A percentile compares a stretch with the other conserved stretches of the same genome.
Evolutionary conservation across 192 early-diverging fungal genomes (phyloP).

Genomic region (Phycomyces blakesleeanus): DNA sequence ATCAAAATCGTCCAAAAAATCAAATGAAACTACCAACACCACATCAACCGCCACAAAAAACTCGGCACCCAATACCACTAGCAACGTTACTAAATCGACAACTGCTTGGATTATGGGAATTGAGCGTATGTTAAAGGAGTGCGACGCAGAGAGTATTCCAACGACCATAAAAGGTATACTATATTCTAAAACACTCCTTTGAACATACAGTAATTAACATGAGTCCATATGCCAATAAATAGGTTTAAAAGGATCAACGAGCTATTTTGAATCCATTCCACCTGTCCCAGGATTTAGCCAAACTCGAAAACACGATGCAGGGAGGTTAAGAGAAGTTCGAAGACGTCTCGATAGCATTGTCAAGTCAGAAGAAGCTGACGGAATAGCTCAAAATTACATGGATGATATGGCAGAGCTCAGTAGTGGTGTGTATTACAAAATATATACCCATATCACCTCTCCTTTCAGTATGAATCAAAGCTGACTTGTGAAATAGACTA

Average conservation of each 20-base stretch:
- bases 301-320: constrained; percentile 64
- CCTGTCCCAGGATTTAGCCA: constrained; percentile 2
- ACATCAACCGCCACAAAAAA: constrained; percentile 30
- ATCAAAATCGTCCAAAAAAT: constrained; percentile 31
- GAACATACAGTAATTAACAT: no score
- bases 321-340: constrained; percentile 79
- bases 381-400: constrained; percentile 70
- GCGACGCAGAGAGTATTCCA: background rate
- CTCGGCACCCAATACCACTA: background rate
- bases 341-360: constrained; percentile 67
- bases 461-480: no score
- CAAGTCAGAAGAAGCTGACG: constrained; percentile 65
- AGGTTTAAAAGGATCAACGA: background rate
- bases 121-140: constrained; percentile 6
- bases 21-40: background rate
- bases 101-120: background rate
- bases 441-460: background rate
- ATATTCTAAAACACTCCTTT: background rate
- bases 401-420: constrained; percentile 85
- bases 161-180: background rate
- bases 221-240: no score
- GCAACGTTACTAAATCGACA: constrained; percentile 10
- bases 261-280: constrained; percentile 42
- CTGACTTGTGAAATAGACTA: constrained; percentile 62
- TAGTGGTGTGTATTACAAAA: constrained; percentile 56